Base-by-base conservation (phyloP, 768 basidiomycete species). In the Naganishia vishniacii region DNA sequence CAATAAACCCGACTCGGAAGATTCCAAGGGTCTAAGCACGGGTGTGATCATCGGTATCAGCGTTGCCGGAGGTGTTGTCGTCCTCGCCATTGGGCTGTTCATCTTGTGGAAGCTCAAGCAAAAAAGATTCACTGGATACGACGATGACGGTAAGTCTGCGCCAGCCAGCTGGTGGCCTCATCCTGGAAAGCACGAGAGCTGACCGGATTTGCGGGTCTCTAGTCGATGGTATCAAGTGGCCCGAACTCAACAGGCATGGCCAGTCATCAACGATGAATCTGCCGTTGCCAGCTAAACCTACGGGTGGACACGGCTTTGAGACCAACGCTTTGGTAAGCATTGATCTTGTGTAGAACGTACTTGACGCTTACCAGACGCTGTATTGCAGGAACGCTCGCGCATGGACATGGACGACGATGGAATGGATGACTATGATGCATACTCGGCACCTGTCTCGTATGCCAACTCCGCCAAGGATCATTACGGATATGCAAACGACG, bases 211-310 rank as follows among this genome's bases (percentile, higher is more conserved):
- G n/a, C n/a, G n/a, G n/a, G 1, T 31, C 40, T 3, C 8, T 40
- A 64, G 63, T 32, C 23, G 75, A 77, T 45, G 75, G 69, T 34
- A 77, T 77, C 66, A 62, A 73, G 59, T 77, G 75, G 74, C 75
- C 75, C 25, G 75, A 77, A 49, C 68, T 77, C 16, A 75, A 77
- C 62, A 63, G 71, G 56, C 75, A 77, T 62, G 75, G 75, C 20
- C 74, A 77, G 48, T 61, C 59, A 5, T 70, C 72, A 0, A 64
- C 67, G 37, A 69, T 70, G n/a, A 69, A 72, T 41, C 70, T 73
- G 59, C 73, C 75, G 26, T 62, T 77, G 6, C 75, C 75, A 4
- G 75, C 74, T 6, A 61, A 72, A 46, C 65, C 69, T 29, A 77
- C 75, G 8, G 75, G 75, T 18, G 67, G 75, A 51, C 74, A 77